Evolutionary conservation across 176 grass and related monocot genomes (phyloP), one percentile per base, ranked within the genome.

Genomic region (Ensete ventricosum): DNA sequence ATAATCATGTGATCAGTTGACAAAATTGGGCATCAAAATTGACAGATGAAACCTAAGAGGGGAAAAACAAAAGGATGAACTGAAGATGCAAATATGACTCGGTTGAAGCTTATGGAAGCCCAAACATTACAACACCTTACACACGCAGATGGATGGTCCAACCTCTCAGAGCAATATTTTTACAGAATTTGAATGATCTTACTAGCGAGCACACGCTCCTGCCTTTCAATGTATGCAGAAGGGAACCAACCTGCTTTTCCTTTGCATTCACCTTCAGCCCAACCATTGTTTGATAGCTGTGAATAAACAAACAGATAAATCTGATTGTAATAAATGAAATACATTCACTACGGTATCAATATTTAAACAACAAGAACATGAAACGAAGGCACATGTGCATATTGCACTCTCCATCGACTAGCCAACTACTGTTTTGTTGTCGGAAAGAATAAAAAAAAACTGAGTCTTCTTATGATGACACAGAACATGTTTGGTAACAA

Each of bases 191-290:
- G 90, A 63, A 84, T 69, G 9, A 99, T 78, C 85, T 99, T 99
- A 87, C 88, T 99, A 79, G 95, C 90, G 71, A 93, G 88, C 59
- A 94, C 95, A 78, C 88, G 95, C 13, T 99, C 95, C 12, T 88
- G 86, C 79, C 89, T 91, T 80, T 99, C 95, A 4, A 99, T 87
- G 73, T 87, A 94, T 52, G 84, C 88, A 14, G 34, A 89, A 67
- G 95, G 95, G 73, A 94, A 99, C 95, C 95, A 99, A 1, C 95
- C 95, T 34, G 95, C 90, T 82, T 83, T 99, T 62, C 90, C 90
- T 83, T 86, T 91, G 69, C 90, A 91, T 83, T 99, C 95, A 51
- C 95, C 95, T 99, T 99, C 95, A 1, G 90, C 95, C 95, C 95
- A 99, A 82, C 95, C 95, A 77, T 94, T 99, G 57, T 81, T 87